Conservation (phyloP, 768 basidiomycete species). For the Lentinus tigrinus region DNA sequence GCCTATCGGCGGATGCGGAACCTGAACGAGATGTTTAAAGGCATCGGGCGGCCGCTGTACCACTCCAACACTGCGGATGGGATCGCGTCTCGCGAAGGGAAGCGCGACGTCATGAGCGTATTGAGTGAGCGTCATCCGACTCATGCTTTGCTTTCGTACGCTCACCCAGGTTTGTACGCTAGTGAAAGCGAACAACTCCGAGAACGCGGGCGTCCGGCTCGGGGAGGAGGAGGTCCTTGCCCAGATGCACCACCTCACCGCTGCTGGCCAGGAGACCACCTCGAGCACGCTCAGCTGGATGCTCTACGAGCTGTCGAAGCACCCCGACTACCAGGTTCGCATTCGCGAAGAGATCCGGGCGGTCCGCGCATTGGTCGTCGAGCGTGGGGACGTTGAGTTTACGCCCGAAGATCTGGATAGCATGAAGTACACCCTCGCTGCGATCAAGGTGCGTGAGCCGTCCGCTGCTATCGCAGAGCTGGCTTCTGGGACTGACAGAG, state of each 20-base stretch:
- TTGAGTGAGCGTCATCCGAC: conserved; percentile 22
- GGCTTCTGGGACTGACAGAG: background rate
- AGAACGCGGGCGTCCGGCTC: conserved; percentile 7
- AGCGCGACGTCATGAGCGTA: conserved; percentile 21
- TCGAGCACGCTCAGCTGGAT: conserved; percentile 11
- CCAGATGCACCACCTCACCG: conserved; percentile 16
- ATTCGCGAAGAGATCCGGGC: conserved; percentile 17
- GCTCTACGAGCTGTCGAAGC: conserved; percentile 11
- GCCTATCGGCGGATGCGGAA: conserved; percentile 6
- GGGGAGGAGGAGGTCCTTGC: conserved; percentile 18
- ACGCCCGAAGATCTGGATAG: conserved; percentile 11
- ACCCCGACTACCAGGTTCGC: conserved; percentile 9
- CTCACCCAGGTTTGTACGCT: background rate
- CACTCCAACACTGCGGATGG: conserved; percentile 2
- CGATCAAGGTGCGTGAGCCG: conserved; percentile 13
- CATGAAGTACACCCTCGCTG: conserved; percentile 1
- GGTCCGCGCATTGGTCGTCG: background rate
- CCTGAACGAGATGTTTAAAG: conserved; percentile 3
- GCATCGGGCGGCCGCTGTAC: conserved; percentile 6
- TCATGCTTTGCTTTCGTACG: no score
- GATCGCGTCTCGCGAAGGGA: background rate
- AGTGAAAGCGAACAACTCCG: conserved; percentile 22
- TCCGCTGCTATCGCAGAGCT: no score
- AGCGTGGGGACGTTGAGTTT: conserved; percentile 12
- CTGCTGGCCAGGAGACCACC: conserved; percentile 19